phyloP scores from a whole-genome alignment of 768 basidiomycete genomes.

The Phylloporus sp. region DNA sequence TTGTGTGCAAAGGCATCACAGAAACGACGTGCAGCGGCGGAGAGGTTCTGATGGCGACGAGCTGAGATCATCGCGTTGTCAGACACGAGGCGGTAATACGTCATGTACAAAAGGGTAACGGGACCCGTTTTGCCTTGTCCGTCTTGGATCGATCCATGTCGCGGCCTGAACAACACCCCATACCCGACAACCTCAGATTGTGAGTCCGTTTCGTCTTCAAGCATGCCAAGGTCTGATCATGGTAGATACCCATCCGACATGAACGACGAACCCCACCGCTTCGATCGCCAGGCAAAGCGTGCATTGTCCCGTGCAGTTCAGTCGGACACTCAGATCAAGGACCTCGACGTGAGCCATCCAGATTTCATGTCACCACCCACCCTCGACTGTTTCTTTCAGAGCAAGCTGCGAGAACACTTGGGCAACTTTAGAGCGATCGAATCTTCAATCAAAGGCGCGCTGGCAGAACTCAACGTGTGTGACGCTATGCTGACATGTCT shows the following conservation, averaged over 20 bases:
- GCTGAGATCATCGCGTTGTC: background rate
- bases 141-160: background rate
- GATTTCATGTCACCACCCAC: background rate
- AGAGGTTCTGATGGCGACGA: constrained; percentile 29
- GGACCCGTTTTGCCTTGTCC: too few relatives aligned
- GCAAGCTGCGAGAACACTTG: constrained; percentile 61
- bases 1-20: constrained; percentile 50
- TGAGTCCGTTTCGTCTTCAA: constrained; percentile 6
- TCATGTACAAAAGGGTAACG: too few relatives aligned
- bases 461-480: constrained; percentile 53
- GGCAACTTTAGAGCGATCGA: constrained; percentile 75
- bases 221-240: constrained; percentile 12
- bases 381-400: constrained; percentile 32
- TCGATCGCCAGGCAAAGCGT: constrained; percentile 45
- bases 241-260: constrained; percentile 10
- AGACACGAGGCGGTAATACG: background rate
- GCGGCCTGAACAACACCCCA: constrained; percentile 1
- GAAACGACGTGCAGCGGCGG: constrained; percentile 41
- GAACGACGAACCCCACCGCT: background rate
- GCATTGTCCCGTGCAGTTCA: constrained; percentile 43
- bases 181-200: constrained; percentile 8
- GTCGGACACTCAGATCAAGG: constrained; percentile 56
- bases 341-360: constrained; percentile 44
- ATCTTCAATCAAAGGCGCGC: constrained; percentile 59
- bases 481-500: background rate